These are phyloP conservation scores for Theobroma cacao DNA, from an alignment of 345 rosid genomes.

Conservation along the genomic window DNA sequence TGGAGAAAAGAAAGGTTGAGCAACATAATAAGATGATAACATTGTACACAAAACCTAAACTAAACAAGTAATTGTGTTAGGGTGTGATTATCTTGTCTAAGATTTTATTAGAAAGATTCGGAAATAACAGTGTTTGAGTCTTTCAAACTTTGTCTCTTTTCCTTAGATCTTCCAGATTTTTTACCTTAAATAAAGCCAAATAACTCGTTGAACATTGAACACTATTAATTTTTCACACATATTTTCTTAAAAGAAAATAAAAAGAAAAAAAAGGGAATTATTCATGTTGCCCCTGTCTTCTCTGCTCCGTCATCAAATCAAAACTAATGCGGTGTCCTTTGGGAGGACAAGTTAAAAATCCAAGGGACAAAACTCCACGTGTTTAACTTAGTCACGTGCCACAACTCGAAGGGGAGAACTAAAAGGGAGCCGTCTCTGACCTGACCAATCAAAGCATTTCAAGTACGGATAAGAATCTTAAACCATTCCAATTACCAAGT, in stretches of 20 bases:
- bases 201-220: background rate
- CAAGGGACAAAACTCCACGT: constrained; percentile 13
- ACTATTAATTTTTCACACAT: background rate
- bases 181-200: background rate
- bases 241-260: too few species aligned
- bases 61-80: background rate
- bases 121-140: background rate
- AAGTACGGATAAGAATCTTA: constrained; percentile 3
- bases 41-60: background rate
- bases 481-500: background rate
- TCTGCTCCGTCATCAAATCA: too few species aligned
- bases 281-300: background rate
- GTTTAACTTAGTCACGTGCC: constrained; percentile 3
- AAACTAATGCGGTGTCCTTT: background rate
- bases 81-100: background rate
- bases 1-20: background rate
- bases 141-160: background rate
- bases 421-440: constrained; percentile 14
- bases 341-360: background rate
- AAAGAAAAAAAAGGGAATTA: too few species aligned
- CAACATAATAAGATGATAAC: background rate
- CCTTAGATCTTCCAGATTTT: background rate
- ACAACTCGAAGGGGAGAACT: background rate
- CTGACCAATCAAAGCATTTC: constrained; percentile 7
- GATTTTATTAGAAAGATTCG: background rate